phyloP scores from a whole-genome alignment of 2,329 filamentous ascomycete species.

The Ascochyta pisi region DNA sequence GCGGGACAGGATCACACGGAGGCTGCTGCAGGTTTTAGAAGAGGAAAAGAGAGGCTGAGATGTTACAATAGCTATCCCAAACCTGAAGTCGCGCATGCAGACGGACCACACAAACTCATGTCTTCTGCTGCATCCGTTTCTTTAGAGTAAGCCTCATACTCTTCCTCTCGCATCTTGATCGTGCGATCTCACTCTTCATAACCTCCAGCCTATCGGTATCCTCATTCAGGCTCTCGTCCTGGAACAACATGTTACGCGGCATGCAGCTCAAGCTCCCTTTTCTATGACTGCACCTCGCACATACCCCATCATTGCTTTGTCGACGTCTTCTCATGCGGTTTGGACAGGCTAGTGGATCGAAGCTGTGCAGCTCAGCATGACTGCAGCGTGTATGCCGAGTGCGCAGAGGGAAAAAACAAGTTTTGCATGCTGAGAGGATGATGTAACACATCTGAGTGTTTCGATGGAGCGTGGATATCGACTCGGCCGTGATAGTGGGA shows the following conservation, averaged over 20 bases:
- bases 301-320: conserved; percentile 3
- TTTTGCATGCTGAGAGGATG: conserved; percentile 27
- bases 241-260: neutral
- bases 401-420: conserved; percentile 22
- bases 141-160: neutral
- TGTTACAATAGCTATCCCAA: neutral
- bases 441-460: conserved; percentile 34
- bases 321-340: conserved; percentile 30
- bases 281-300: conserved; percentile 19
- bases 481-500: neutral
- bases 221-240: neutral
- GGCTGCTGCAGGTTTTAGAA: conserved; percentile 49
- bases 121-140: neutral
- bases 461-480: neutral
- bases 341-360: conserved; percentile 32
- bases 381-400: conserved; percentile 31
- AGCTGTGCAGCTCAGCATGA: conserved; percentile 27
- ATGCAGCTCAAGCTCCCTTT: conserved; percentile 27
- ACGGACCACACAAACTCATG: neutral
- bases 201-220: neutral
- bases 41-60: conserved; percentile 30
- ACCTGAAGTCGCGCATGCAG: neutral
- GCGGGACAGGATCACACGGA: conserved; percentile 53
- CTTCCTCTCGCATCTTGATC: neutral
- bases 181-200: neutral